Evolutionary conservation across 2,329 filamentous ascomycete genomes (phyloP).

Genomic region (Fusarium lyarnte): DNA sequence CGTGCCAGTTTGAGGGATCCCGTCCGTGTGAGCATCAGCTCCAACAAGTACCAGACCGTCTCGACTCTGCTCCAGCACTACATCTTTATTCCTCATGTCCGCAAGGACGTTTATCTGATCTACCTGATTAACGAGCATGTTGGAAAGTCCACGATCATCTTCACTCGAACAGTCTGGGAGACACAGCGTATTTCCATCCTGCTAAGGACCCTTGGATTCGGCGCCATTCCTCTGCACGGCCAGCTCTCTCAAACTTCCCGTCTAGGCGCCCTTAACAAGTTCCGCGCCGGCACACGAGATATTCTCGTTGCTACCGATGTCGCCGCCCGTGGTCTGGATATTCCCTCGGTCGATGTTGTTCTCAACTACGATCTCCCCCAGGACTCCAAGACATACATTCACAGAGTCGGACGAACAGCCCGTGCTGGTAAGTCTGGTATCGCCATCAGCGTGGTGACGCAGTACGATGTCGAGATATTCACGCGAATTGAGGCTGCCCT

Average conservation of each 20-base stretch:
- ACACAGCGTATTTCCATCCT: slow-evolving; percentile 87
- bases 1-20: slow-evolving; percentile 88
- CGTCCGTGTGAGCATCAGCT: slow-evolving; percentile 81
- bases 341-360: slow-evolving; percentile 88
- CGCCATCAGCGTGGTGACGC: slow-evolving; percentile 83
- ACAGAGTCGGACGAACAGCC: slow-evolving; percentile 88
- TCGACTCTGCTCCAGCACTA: slow-evolving; percentile 88
- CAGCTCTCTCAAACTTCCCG: slow-evolving; percentile 89
- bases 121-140: slow-evolving; percentile 86
- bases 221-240: slow-evolving; percentile 91
- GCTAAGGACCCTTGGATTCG: slow-evolving; percentile 84
- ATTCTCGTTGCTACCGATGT: slow-evolving; percentile 95
- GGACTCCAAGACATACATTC: slow-evolving; percentile 90
- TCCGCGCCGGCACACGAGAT: slow-evolving; percentile 80
- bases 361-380: slow-evolving; percentile 86
- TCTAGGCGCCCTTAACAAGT: slow-evolving; percentile 89
- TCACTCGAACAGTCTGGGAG: slow-evolving; percentile 91
- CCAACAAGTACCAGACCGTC: slow-evolving; percentile 90
- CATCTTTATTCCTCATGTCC: slow-evolving; percentile 83
- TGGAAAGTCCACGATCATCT: slow-evolving; percentile 89
- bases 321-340: slow-evolving; percentile 91
- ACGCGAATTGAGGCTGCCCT: slow-evolving; percentile 84
- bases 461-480: slow-evolving; percentile 87
- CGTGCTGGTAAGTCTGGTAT: slow-evolving; percentile 86
- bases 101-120: slow-evolving; percentile 91